Conservation (phyloP, 2,329 filamentous ascomycete genomes). For the Exophiala spinifera region DNA sequence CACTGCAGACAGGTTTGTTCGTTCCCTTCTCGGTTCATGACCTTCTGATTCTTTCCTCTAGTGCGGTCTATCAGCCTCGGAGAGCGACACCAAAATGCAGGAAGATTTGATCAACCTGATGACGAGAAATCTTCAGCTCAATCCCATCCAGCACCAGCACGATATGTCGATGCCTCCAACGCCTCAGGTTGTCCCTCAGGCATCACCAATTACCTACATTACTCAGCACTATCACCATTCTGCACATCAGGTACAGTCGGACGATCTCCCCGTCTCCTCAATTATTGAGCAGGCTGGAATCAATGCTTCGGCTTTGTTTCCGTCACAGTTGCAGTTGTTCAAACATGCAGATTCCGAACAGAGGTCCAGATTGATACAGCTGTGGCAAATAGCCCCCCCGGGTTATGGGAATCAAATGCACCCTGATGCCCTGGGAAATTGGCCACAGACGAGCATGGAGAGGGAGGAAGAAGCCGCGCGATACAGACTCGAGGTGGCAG, state of each 20-base stretch:
- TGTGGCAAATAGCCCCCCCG: slow-evolving; percentile 80
- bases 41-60: slow-evolving; percentile 30
- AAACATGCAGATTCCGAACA: slow-evolving; percentile 69
- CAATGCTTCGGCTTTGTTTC: slow-evolving; percentile 65
- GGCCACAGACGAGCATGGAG: slow-evolving; percentile 54
- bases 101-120: slow-evolving; percentile 83
- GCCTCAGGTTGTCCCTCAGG: slow-evolving; percentile 30
- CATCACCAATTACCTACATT: slow-evolving; percentile 64
- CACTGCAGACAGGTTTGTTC: slow-evolving; percentile 42
- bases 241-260: slow-evolving; percentile 55
- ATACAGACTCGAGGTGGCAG: slow-evolving; percentile 55
- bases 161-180: slow-evolving; percentile 33
- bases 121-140: slow-evolving; percentile 68
- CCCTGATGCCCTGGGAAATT: slow-evolving; percentile 57
- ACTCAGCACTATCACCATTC: slow-evolving; percentile 85
- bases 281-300: slow-evolving; percentile 56
- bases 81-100: slow-evolving; percentile 61
- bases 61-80: slow-evolving; percentile 42
- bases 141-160: slow-evolving; percentile 34
- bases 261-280: slow-evolving; percentile 53
- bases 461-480: slow-evolving; percentile 55
- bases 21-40: slow-evolving; percentile 23
- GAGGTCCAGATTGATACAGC: slow-evolving; percentile 70
- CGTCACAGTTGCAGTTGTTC: slow-evolving; percentile 76
- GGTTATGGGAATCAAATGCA: slow-evolving; percentile 55